Base-by-base conservation (phyloP, 192 early-diverging fungal species). In the Gaertneriomyces sp. region DNA sequence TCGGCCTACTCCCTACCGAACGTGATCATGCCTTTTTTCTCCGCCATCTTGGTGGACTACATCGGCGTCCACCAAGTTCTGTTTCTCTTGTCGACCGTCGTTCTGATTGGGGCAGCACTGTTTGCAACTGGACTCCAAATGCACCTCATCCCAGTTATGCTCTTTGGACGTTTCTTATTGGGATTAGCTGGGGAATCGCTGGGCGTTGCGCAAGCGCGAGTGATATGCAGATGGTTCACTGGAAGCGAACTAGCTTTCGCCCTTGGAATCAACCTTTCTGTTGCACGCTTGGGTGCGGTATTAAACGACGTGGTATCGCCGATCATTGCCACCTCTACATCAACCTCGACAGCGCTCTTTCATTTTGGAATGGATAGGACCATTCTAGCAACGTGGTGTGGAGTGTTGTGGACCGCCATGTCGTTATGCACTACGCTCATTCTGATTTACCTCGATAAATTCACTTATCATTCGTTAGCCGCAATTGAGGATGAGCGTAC, bases 1-100 rank as follows among this genome's bases (percentile, higher is more conserved):
- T 64, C 78, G 0, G 41, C 76, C 16, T 87, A 87, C 70, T 80
- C 81, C 16, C 63, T 85, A 10, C 85, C 85, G 8, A 87, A 87
- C 66, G 79, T 83, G 44, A 60, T 86, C 58, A 73, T 86, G 4
- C 86, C 86, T 6, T 79, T 82, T 58, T 16, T 86, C 14, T 78
- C 81, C 8, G 85, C 83, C 9, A 68, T 66, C 5, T 60, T 80
- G n/a, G 70, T 77, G 10, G 82, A 86, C 70, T 33, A 51, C 1
- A 69, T 76, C 40, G 86, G 82, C 0, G 43, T 72, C 41, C 61
- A 70, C 10, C 44, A 58, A 39, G 47, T 87, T 16, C 19, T 86
- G 60, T 45, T 73, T 12, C 43, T 57, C 12, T 69, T 76, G 0
- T 79, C 76, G 10, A 42, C 55, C 10, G 19, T 85, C 1, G 73